Evolutionary conservation across 2,329 filamentous ascomycete genomes (phyloP).

Genomic region (Thyridium curvatum): DNA sequence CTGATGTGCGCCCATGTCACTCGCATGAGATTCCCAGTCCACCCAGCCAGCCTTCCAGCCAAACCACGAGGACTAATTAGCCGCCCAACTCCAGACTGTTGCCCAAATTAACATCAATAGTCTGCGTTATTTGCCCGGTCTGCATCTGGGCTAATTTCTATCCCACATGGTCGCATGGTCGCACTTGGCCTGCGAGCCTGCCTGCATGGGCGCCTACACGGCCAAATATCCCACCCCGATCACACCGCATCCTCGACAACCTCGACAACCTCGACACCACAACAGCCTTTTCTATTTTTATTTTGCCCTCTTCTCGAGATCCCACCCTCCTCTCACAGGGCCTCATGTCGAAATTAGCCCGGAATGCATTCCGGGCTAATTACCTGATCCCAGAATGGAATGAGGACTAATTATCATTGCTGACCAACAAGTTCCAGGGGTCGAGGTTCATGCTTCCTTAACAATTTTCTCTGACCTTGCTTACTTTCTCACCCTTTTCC

Average conservation of each 20-base stretch:
- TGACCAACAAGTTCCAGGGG: neutral
- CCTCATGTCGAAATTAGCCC: constrained; percentile 2
- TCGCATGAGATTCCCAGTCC: neutral
- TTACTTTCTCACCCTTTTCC: too few species aligned
- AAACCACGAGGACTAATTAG: constrained; percentile 2
- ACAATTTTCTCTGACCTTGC: constrained; percentile 1
- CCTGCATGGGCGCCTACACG: neutral
- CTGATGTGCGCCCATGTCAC: constrained; percentile 1
- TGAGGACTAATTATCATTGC: constrained; percentile 5
- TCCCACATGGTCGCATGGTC: neutral
- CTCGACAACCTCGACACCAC: neutral
- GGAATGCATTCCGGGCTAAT: neutral
- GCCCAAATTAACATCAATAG: constrained; percentile 11
- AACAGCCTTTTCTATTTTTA: constrained; percentile 9
- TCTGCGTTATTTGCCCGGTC: constrained; percentile 14
- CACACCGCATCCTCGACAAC: neutral
- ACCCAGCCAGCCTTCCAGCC: neutral
- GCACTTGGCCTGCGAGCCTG: neutral
- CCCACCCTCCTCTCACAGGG: neutral
- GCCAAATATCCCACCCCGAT: neutral
- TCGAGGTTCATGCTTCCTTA: neutral
- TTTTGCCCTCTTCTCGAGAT: constrained; percentile 6
- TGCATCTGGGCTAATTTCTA: constrained; percentile 15
- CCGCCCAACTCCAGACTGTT: constrained; percentile 3
- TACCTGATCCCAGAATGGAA: neutral